Evolutionary conservation across 1,284 basidiomycete species (phyloP).

Genomic region (Golubevia pallescens): DNA sequence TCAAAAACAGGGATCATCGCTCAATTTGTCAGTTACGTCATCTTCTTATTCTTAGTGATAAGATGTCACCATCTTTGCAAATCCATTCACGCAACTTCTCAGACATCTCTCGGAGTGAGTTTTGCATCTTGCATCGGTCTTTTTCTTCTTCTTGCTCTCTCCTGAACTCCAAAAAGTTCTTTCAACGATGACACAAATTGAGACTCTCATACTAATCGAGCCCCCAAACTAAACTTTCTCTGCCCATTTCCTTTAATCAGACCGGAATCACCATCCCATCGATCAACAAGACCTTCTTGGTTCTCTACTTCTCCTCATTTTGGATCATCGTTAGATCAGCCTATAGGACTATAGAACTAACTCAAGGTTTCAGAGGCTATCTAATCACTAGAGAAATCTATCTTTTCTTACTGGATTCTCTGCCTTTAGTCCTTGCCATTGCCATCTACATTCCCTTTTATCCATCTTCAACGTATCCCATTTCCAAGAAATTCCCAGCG

Average conservation of each 20-base stretch:
- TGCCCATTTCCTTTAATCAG: too few relatives aligned
- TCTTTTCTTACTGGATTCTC: conserved; percentile 29
- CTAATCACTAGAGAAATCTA: conserved; percentile 33
- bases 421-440: conserved; percentile 30
- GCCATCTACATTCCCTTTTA: conserved; percentile 31
- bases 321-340: conserved; percentile 27
- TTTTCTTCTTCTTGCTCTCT: too few relatives aligned
- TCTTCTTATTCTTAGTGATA: conserved; percentile 15
- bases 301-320: conserved; percentile 17
- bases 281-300: neutral
- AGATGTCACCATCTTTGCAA: too few relatives aligned
- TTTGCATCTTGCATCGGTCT: too few relatives aligned
- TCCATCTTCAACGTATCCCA: conserved; percentile 12
- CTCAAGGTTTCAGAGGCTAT: conserved; percentile 34
- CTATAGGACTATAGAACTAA: conserved; percentile 38
- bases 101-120: too few relatives aligned
- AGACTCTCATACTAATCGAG: too few relatives aligned
- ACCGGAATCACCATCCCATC: neutral
- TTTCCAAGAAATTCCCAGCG: too few relatives aligned
- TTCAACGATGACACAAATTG: too few relatives aligned
- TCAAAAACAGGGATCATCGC: conserved; percentile 24
- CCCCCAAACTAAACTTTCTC: too few relatives aligned
- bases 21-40: conserved; percentile 32
- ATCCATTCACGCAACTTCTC: too few relatives aligned
- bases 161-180: too few relatives aligned